Percentiles rank a stretch among this genome's conserved stretches.
Evolutionary conservation across 345 rosid species (phyloP).

Genomic region (Citrus inodora): DNA sequence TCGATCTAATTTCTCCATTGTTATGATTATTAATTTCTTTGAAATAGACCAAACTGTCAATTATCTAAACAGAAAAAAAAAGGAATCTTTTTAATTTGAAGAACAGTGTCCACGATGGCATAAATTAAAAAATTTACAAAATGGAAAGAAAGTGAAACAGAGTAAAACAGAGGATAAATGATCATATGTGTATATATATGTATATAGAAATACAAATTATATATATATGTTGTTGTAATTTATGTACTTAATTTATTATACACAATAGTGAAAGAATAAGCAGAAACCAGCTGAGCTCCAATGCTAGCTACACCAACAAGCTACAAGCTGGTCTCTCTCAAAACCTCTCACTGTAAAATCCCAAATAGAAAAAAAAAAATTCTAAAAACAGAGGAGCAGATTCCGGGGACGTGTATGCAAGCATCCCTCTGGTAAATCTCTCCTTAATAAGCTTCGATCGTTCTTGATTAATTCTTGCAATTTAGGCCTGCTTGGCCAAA

Average conservation of each 20-base stretch:
- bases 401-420: conserved; percentile 71
- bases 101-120: background rate
- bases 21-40: background rate
- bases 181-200: background rate
- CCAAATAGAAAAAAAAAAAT: conserved; percentile 18
- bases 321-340: conserved; percentile 57
- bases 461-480: background rate
- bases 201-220: background rate
- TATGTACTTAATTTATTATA: background rate
- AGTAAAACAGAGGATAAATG: background rate
- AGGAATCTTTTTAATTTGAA: background rate
- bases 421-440: conserved; percentile 68
- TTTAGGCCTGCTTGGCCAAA: conserved; percentile 45
- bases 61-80: background rate
- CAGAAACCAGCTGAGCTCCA: conserved; percentile 75
- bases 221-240: background rate
- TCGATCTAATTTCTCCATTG: conserved; percentile 9
- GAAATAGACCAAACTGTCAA: conserved; percentile 5
- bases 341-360: conserved; percentile 30
- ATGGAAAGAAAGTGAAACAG: conserved; percentile 11
- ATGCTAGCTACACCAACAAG: conserved; percentile 46
- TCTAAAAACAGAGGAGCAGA: conserved; percentile 35
- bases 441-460: conserved; percentile 7
- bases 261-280: conserved; percentile 40
- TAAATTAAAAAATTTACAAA: background rate